Percentiles rank a stretch among this genome's conserved stretches.
These are phyloP conservation scores for Bimuria novae-zelandiae DNA, from an alignment of 2,329 filamentous ascomycete species.

Conservation along the genomic window DNA sequence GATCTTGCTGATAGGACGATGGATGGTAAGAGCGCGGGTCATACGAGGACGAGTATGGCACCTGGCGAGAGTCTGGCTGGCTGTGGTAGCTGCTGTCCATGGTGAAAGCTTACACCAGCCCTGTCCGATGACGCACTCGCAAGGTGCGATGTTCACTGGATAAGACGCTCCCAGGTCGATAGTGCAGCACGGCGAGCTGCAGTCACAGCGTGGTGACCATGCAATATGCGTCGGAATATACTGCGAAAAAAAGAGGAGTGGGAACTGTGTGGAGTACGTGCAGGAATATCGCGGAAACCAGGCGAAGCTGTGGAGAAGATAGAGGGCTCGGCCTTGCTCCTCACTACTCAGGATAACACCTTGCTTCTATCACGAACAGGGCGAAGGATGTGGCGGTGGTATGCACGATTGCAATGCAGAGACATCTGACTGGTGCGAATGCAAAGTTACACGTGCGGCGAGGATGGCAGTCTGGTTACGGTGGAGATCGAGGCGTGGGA, in stretches of 20 bases:
- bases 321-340: slow-evolving; percentile 7
- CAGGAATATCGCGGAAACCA: slow-evolving; percentile 4
- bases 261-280: neutral
- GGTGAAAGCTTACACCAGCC: slow-evolving; percentile 13
- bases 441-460: slow-evolving; percentile 9
- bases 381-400: neutral
- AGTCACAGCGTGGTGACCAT: slow-evolving; percentile 26
- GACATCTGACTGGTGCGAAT: slow-evolving; percentile 8
- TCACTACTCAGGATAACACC: slow-evolving; percentile 4
- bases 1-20: slow-evolving; percentile 31
- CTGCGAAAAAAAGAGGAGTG: neutral
- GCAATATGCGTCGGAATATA: slow-evolving; percentile 17
- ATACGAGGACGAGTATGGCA: slow-evolving; percentile 21
- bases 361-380: slow-evolving; percentile 1
- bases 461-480: slow-evolving; percentile 3
- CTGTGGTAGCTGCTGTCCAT: slow-evolving; percentile 25
- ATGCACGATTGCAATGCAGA: slow-evolving; percentile 7
- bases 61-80: slow-evolving; percentile 23
- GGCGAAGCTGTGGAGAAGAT: neutral
- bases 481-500: slow-evolving; percentile 9
- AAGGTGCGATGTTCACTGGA: slow-evolving; percentile 11
- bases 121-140: slow-evolving; percentile 25
- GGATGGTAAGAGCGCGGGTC: slow-evolving; percentile 23
- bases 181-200: slow-evolving; percentile 28
- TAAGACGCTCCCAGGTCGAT: slow-evolving; percentile 7